Evolutionary conservation across 2,329 filamentous ascomycete species (phyloP).

Genomic region (Emergomyces pasteurianus): DNA sequence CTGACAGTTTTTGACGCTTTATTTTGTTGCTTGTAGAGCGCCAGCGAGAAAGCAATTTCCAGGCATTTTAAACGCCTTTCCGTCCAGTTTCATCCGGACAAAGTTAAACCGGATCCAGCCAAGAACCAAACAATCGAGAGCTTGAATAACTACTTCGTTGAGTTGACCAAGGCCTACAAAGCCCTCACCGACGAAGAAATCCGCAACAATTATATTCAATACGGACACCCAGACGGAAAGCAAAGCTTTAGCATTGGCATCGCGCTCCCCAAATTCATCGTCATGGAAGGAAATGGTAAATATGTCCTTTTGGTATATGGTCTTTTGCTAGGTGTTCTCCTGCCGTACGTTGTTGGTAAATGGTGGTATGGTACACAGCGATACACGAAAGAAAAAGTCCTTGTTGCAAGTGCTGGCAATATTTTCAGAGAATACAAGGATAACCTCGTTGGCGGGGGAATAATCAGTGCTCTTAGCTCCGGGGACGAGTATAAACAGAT

Average conservation of each 20-base stretch:
- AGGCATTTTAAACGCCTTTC: constrained; percentile 79
- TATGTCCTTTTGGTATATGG: constrained; percentile 89
- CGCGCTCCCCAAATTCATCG: constrained; percentile 81
- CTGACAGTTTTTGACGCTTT: background rate
- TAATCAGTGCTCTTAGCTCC: constrained; percentile 68
- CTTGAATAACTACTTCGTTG: constrained; percentile 81
- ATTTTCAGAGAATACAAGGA: constrained; percentile 91
- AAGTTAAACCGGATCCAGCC: constrained; percentile 65
- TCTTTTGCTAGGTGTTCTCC: constrained; percentile 69
- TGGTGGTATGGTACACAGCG: constrained; percentile 99
- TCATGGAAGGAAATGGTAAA: constrained; percentile 89
- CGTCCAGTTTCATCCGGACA: constrained; percentile 83
- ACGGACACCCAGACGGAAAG: constrained; percentile 93
- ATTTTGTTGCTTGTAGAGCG: constrained; percentile 44
- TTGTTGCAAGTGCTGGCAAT: constrained; percentile 87
- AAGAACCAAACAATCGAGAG: constrained; percentile 83
- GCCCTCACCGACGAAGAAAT: constrained; percentile 94
- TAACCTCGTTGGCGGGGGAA: constrained; percentile 63
- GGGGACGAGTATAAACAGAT: constrained; percentile 75
- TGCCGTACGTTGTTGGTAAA: constrained; percentile 86
- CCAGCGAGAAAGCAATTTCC: constrained; percentile 84
- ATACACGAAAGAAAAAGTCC: constrained; percentile 83
- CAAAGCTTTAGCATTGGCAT: constrained; percentile 98
- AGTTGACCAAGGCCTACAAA: constrained; percentile 96
- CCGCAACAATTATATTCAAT: constrained; percentile 92